phyloP scores from a whole-genome alignment of 805 yeast species.

The Lachancea lanzarotensis region DNA sequence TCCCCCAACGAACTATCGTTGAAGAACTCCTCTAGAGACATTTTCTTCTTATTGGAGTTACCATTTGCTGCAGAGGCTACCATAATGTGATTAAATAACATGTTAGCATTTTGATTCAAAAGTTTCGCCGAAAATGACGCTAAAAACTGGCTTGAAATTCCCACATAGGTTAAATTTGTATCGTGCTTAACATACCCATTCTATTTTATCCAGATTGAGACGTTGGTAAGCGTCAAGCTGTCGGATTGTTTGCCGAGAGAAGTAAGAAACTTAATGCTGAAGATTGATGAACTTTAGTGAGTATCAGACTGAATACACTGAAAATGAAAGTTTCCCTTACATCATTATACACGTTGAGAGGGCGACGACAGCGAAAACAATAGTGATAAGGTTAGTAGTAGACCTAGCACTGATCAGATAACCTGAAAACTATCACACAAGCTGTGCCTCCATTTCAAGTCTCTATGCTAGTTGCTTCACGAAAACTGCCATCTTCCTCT shows the following conservation, averaged over 20 bases:
- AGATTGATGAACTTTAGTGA: background rate
- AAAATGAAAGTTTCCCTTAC: background rate
- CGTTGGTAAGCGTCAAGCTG: background rate
- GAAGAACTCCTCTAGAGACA: slow-evolving; percentile 42
- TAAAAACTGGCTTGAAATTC: background rate
- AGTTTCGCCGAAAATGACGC: background rate
- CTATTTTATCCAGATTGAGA: slow-evolving; percentile 1
- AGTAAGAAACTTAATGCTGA: background rate
- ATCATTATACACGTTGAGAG: background rate
- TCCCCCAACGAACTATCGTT: slow-evolving; percentile 38
- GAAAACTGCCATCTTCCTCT: no score
- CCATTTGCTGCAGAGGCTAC: slow-evolving; percentile 7
- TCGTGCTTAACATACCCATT: slow-evolving; percentile 6
- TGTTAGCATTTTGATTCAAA: background rate
- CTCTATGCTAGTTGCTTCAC: no score
- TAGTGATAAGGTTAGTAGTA: no score
- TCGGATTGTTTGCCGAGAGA: background rate
- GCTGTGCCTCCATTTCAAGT: no score
- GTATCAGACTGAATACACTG: background rate
- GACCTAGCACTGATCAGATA: no score
- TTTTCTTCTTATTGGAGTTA: slow-evolving; percentile 31
- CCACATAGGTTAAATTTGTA: background rate
- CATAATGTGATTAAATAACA: background rate
- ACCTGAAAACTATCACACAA: no score
- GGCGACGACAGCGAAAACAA: background rate